phyloP scores from a whole-genome alignment of 352 stramenopile genomes.

The Phytophthora cactorum region DNA sequence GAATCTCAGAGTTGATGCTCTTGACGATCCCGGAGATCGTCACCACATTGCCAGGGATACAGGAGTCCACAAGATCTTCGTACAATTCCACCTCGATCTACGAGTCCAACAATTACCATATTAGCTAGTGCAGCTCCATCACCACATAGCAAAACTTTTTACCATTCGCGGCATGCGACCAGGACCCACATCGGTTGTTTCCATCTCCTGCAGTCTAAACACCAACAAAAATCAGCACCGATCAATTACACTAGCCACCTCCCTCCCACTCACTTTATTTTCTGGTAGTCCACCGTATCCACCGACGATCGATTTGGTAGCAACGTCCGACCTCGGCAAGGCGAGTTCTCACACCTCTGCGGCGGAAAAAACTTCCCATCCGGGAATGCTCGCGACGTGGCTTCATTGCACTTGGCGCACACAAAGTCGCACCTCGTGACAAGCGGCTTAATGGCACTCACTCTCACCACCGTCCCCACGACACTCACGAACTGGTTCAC shows the following conservation, averaged over 20 bases:
- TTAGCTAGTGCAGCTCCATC: neutral
- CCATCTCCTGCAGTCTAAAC: constrained; percentile 88
- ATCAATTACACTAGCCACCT: constrained; percentile 8
- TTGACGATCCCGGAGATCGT: constrained; percentile 94
- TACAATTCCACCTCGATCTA: constrained; percentile 89
- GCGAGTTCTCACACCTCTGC: constrained; percentile 59
- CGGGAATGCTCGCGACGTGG: constrained; percentile 70
- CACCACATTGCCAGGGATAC: constrained; percentile 96
- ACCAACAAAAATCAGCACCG: constrained; percentile 34
- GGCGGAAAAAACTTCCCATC: constrained; percentile 87
- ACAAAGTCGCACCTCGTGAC: constrained; percentile 89
- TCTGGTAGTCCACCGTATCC: constrained; percentile 92
- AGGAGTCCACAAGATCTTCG: constrained; percentile 95
- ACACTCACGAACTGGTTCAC: constrained; percentile 84
- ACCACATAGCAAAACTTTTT: neutral
- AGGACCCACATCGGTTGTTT: constrained; percentile 87
- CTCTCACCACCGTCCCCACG: constrained; percentile 76
- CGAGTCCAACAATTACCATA: neutral
- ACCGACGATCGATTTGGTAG: constrained; percentile 86
- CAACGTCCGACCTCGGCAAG: constrained; percentile 69
- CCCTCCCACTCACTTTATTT: constrained; percentile 70
- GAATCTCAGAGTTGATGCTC: constrained; percentile 94
- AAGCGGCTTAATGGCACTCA: constrained; percentile 86
- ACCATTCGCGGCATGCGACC: constrained; percentile 91
- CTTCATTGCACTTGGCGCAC: constrained; percentile 81